Evolutionary conservation across 2,329 filamentous ascomycete species (phyloP).

Genomic region (Trichoderma oligosporum): DNA sequence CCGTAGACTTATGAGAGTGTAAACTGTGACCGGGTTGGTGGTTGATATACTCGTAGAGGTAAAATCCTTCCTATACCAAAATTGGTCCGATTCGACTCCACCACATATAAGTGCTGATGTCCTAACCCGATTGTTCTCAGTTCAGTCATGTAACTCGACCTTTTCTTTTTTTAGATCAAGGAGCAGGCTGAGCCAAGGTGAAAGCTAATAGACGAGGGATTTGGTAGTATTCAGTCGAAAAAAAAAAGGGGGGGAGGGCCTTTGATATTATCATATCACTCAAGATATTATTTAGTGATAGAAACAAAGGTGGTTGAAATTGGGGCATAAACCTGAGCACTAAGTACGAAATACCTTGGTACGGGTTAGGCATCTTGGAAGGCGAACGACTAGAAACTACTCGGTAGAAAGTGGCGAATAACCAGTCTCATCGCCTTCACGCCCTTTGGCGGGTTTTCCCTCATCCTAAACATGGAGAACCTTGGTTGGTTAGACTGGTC

Average conservation of each 20-base stretch:
- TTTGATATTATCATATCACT: too few species aligned
- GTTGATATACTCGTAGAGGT: too few species aligned
- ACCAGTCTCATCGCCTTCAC: slow-evolving; percentile 1
- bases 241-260: too few species aligned
- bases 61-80: neutral
- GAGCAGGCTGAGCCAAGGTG: slow-evolving; percentile 8
- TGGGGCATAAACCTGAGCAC: too few species aligned
- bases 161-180: too few species aligned
- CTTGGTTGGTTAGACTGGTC: neutral
- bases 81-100: neutral
- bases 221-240: neutral
- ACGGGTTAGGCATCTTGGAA: too few species aligned
- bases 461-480: neutral
- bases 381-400: neutral
- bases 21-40: too few species aligned
- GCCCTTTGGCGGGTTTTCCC: neutral
- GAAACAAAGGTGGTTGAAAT: too few species aligned
- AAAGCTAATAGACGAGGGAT: neutral
- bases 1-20: neutral
- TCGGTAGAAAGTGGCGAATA: neutral
- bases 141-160: neutral
- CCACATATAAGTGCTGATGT: slow-evolving; percentile 6
- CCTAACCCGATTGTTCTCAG: neutral
- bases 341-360: too few species aligned
- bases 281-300: too few species aligned